Base-by-base conservation (phyloP, 2,329 filamentous ascomycete genomes). In the Nothophoma quercina region DNA sequence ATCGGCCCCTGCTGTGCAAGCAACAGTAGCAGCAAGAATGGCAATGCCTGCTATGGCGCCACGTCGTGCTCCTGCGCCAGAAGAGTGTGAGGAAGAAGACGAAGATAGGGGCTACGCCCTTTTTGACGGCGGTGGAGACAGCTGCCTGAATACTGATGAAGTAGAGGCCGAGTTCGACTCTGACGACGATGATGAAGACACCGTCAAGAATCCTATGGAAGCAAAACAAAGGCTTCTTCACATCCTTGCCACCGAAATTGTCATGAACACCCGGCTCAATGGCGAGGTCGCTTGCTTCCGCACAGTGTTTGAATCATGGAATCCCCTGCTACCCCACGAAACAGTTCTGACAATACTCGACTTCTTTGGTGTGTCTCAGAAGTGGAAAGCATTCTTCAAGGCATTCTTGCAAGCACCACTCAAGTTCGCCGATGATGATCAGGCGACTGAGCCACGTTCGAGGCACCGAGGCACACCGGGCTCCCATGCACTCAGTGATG, bases 351-450 rank as follows among this genome's bases (percentile, higher is more conserved):
- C 72, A 1, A 67, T 80, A 0, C 73, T 82, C 56, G 64, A 70
- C 4, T 81, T 79, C 51, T 65, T 80, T 22, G 79, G 79, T 2
- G 75, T 80, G 13, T 73, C 74, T 2, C 59, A 71, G 5, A 69
- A 72, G 34, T 79, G 78, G 74, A 69, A 73, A 16, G 55, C 55
- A 0, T 82, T 82, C 62, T 80, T 80, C 61, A 69, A 67, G 32
- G 78, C 74, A 28, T 79, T 79, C 42, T 63, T 81, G 6, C 68
- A 77, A 39, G 74, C 79, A 5, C 79, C 79, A 0, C 60, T 82
- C 33, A 80, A 79, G 48, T 75, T 76, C 40, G 70, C 67, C 32
- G 70, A 68, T 16, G 73, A 72, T 3, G 67, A 65, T 1, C 66
- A 69, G n/a, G 62, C 66, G 2, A 43, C 59, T 7, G 56, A 58